Percentiles rank a stretch among this genome's conserved stretches.
phyloP scores from a whole-genome alignment of 768 basidiomycete genomes.

The Pisolithus tinctorius region DNA sequence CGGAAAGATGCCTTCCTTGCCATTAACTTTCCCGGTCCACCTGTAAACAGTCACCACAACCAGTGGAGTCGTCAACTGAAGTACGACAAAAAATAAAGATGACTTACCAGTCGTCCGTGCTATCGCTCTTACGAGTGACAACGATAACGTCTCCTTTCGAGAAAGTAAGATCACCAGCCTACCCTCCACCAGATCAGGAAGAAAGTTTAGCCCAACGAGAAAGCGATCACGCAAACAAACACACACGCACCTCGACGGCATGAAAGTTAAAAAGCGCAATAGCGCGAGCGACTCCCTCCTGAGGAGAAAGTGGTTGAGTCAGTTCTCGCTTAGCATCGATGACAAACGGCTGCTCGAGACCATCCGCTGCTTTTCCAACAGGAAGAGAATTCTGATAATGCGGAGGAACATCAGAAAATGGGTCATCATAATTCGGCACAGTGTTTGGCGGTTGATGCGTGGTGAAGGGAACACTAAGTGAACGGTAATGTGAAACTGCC shows the following conservation, averaged over 20 bases:
- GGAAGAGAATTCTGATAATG: constrained; percentile 13
- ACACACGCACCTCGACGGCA: constrained; percentile 55
- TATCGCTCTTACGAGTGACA: constrained; percentile 63
- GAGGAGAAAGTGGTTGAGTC: constrained; percentile 38
- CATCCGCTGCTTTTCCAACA: constrained; percentile 1
- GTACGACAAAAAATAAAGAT: background rate
- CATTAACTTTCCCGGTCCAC: constrained; percentile 71
- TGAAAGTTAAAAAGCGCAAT: constrained; percentile 70
- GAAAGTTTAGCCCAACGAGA: constrained; percentile 3
- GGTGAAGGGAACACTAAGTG: constrained; percentile 24
- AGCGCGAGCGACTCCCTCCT: constrained; percentile 62
- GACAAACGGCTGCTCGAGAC: constrained; percentile 26
- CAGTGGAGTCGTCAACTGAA: background rate
- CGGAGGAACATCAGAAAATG: constrained; percentile 21
- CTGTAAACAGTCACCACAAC: constrained; percentile 26
- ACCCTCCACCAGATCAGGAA: background rate
- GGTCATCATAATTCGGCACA: constrained; percentile 14
- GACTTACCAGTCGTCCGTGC: constrained; percentile 66
- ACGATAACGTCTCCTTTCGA: constrained; percentile 68
- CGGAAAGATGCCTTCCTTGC: constrained; percentile 64
- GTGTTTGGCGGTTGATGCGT: constrained; percentile 8
- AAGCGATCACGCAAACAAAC: background rate
- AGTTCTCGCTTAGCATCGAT: constrained; percentile 43
- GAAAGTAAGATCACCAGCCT: constrained; percentile 74
- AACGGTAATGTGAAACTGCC: constrained; percentile 26